Evolutionary conservation across 176 grass and related monocot genomes (phyloP).

Genomic region (Musa troglodytarum): DNA sequence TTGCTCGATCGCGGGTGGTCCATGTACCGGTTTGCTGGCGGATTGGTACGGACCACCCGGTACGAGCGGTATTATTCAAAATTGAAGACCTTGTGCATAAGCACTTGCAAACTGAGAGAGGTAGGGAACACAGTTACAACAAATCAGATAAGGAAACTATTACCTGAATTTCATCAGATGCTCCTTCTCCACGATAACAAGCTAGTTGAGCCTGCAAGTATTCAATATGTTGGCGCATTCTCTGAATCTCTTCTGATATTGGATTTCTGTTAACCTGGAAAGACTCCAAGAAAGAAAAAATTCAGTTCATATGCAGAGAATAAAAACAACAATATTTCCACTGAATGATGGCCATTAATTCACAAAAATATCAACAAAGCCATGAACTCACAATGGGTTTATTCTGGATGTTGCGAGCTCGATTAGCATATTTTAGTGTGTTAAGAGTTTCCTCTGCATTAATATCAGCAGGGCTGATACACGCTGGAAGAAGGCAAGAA

Average conservation of each 20-base stretch:
- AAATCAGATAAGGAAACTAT: not conserved
- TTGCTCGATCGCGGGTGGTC: too few relatives aligned
- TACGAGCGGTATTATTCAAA: too few relatives aligned
- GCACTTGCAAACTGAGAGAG: not conserved
- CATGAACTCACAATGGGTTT: conserved; percentile 77
- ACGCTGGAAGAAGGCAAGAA: conserved; percentile 55
- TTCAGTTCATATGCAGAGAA: not conserved
- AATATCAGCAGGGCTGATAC: conserved; percentile 98
- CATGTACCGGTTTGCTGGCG: too few relatives aligned
- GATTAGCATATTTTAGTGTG: conserved; percentile 98
- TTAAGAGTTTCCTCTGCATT: conserved; percentile 99
- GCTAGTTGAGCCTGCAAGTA: conserved; percentile 79
- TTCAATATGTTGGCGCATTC: conserved; percentile 91
- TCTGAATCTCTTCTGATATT: conserved; percentile 97
- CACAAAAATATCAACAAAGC: not conserved
- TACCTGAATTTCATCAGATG: conserved; percentile 86
- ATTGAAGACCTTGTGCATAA: too few relatives aligned
- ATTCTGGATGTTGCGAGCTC: conserved; percentile 96
- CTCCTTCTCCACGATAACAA: conserved; percentile 56
- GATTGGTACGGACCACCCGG: too few relatives aligned
- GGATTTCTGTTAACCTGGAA: conserved; percentile 97
- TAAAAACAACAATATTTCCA: not conserved
- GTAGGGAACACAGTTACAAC: not conserved
- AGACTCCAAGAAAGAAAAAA: not conserved
- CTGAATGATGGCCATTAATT: not conserved